phyloP scores from a whole-genome alignment of 495 filamentous ascomycete species.

The Penicillium steckii region DNA sequence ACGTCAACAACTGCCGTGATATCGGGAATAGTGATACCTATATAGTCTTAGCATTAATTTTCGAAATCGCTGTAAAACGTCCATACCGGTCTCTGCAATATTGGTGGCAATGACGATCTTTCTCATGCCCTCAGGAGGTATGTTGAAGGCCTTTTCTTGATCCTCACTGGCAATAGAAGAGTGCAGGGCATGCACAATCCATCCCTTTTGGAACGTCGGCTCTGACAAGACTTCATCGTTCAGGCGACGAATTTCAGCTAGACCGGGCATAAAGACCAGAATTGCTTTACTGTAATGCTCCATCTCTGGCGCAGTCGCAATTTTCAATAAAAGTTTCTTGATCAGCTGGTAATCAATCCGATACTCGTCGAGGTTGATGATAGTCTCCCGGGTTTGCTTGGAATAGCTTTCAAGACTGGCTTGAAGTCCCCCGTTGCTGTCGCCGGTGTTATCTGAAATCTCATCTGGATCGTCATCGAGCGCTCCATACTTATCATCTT shows the following conservation, averaged over 20 bases:
- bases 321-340: constrained; percentile 65
- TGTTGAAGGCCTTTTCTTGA: constrained; percentile 84
- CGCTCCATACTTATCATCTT: constrained; percentile 40
- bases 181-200: constrained; percentile 85
- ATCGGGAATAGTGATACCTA: constrained; percentile 86
- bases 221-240: constrained; percentile 78
- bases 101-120: constrained; percentile 97
- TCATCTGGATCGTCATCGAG: constrained; percentile 49
- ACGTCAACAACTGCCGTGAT: constrained; percentile 94
- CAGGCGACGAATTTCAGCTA: constrained; percentile 85
- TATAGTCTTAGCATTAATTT: not conserved
- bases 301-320: constrained; percentile 66
- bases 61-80: not conserved
- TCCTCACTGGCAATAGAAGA: constrained; percentile 96
- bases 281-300: constrained; percentile 80
- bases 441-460: constrained; percentile 41
- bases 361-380: constrained; percentile 80
- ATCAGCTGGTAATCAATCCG: constrained; percentile 83
- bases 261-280: constrained; percentile 89
- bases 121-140: constrained; percentile 75
- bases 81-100: constrained; percentile 83
- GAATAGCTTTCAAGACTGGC: constrained; percentile 68
- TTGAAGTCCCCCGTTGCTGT: constrained; percentile 36
- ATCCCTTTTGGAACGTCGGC: constrained; percentile 62
- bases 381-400: constrained; percentile 65